Evolutionary conservation across 1,139 yeast species (phyloP).

Genomic region (Kodamaea derodonti): DNA sequence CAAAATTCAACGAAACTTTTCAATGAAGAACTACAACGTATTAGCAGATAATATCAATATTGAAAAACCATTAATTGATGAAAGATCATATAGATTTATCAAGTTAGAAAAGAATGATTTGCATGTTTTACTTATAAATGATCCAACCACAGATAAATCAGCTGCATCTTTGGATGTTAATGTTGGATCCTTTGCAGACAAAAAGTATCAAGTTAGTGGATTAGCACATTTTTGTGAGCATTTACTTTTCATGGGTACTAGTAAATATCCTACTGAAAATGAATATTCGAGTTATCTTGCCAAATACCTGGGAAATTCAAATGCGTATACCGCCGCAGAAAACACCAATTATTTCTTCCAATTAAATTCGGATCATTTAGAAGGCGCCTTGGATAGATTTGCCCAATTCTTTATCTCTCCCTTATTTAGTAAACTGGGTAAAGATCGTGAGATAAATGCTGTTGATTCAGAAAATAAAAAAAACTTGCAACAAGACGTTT

Average conservation of each 20-base stretch:
- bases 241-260: constrained; percentile 93
- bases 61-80: constrained; percentile 67
- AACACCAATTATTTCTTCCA: constrained; percentile 92
- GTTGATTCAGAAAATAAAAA: constrained; percentile 96
- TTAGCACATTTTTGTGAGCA: constrained; percentile 97
- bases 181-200: constrained; percentile 86
- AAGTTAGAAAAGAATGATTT: constrained; percentile 59
- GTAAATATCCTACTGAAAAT: constrained; percentile 86
- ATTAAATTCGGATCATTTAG: constrained; percentile 66
- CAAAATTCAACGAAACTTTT: neutral
- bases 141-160: constrained; percentile 81
- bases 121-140: constrained; percentile 74
- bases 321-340: constrained; percentile 86
- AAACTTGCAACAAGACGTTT: constrained; percentile 81
- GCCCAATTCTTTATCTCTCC: constrained; percentile 90
- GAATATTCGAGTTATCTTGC: constrained; percentile 79
- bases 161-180: constrained; percentile 92
- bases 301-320: constrained; percentile 60
- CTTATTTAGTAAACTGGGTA: constrained; percentile 72
- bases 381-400: constrained; percentile 89
- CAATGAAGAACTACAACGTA: constrained; percentile 4
- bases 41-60: constrained; percentile 21
- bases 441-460: constrained; percentile 89
- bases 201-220: constrained; percentile 65
- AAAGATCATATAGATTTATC: constrained; percentile 67